phyloP scores from a whole-genome alignment of 805 yeast genomes.

The Candida saitoana region DNA sequence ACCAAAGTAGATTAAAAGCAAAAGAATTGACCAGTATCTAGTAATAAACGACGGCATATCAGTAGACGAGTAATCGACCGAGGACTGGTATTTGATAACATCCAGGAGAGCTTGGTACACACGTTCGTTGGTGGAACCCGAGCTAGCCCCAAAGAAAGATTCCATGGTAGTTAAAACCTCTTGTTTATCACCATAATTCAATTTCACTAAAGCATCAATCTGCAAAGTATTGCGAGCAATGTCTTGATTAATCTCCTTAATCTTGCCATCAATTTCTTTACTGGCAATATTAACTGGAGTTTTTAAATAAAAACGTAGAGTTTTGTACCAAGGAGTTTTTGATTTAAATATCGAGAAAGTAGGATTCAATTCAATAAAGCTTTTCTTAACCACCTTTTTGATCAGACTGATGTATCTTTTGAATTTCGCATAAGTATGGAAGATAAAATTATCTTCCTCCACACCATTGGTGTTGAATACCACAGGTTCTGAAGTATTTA shows the following conservation, averaged over 20 bases:
- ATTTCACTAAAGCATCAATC: constrained; percentile 23
- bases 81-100: constrained; percentile 10
- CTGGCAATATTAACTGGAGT: constrained; percentile 21
- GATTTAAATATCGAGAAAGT: constrained; percentile 12
- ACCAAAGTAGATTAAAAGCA: constrained; percentile 43
- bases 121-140: constrained; percentile 3
- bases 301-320: constrained; percentile 8
- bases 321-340: constrained; percentile 5
- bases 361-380: constrained; percentile 14
- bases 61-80: constrained; percentile 6
- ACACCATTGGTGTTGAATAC: neutral
- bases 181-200: constrained; percentile 7
- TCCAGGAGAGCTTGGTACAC: constrained; percentile 8
- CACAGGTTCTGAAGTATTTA: constrained; percentile 1
- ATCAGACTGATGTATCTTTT: constrained; percentile 8
- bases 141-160: neutral
- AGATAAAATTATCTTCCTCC: constrained; percentile 15
- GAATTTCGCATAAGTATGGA: constrained; percentile 7
- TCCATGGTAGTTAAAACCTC: constrained; percentile 11
- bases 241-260: constrained; percentile 16
- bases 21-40: constrained; percentile 65
- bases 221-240: constrained; percentile 20
- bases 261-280: constrained; percentile 22
- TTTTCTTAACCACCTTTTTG: constrained; percentile 1
- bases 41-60: constrained; percentile 36